Base-by-base conservation (phyloP, 495 filamentous ascomycete genomes). In the Daldinia decipiens region DNA sequence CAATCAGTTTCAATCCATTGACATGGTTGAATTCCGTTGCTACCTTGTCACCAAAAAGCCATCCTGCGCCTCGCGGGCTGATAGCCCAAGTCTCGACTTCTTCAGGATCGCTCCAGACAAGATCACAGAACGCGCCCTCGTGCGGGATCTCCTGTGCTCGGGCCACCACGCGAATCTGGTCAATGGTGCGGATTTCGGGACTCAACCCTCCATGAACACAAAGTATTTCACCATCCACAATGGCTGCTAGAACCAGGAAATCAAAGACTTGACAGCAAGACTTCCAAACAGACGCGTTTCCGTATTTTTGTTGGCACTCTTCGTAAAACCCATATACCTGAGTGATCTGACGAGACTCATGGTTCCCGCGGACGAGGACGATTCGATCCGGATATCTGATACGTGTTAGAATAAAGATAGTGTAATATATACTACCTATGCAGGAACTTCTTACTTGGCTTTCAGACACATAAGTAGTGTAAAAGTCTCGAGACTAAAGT, bases 281-380 rank as follows among this genome's bases (percentile, higher is more conserved):
- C 81, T 99, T 99, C 95, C 95, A 99, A 19, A 99, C 95, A 8
- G 93, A 97, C 5, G 95, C 95, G 78, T 97, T 98, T 63, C 95
- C 95, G 75, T 99, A 99, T 77, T 99, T 99, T 72, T 92, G 91
- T 75, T 97, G 92, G 80, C 95, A 99, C 76, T 99, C 95, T 74
- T 98, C 95, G 83, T 98, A 98, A 82, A 99, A 99, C 3, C 95
- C 95, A 74, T 99, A 99, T 5, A 99, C 95, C 78, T 98, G 95
- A 8, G 95, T 99, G 65, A 99, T 99, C 77, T 99, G 95, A 15
- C 95, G 90, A 17, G 95, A 98, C 75, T 99, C 95, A 78, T 99
- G 95, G 74, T 99, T 99, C 31, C 95, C 95, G 38, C 95, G 94
- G 31, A 99, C 94, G 40, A 99, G 88, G 11, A 97, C 97, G 70